Percentiles rank a stretch among this genome's conserved stretches.
phyloP scores from a whole-genome alignment of 495 filamentous ascomycete genomes.

The Neurospora sp. region DNA sequence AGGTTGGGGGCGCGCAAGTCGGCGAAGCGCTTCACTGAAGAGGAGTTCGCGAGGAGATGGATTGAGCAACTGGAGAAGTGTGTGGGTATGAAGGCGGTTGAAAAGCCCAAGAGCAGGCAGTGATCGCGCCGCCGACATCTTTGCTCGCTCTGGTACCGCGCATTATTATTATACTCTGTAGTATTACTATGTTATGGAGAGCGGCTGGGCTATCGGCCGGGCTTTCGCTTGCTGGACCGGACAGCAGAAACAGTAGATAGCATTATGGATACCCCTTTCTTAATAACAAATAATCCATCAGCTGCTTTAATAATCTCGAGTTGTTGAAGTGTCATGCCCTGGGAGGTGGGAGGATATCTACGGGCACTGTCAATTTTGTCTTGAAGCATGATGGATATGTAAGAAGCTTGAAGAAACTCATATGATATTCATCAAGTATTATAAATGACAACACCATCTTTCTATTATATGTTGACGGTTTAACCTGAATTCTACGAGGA shows the following conservation, averaged over 20 bases:
- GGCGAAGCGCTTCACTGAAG: conserved; percentile 76
- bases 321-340: neutral
- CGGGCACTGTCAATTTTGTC: neutral
- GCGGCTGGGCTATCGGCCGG: neutral
- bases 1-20: conserved; percentile 62
- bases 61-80: conserved; percentile 58
- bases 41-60: conserved; percentile 73
- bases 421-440: neutral
- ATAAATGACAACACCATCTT: neutral
- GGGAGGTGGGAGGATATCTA: neutral
- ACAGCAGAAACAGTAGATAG: neutral
- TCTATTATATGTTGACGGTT: neutral
- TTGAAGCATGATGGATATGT: neutral
- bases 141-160: neutral
- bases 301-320: neutral
- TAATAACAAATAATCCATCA: neutral
- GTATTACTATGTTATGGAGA: neutral
- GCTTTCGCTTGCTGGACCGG: neutral
- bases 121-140: neutral
- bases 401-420: neutral
- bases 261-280: neutral
- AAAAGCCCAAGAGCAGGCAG: neutral
- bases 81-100: conserved; percentile 32
- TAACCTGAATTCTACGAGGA: neutral
- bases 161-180: neutral